phyloP scores from a whole-genome alignment of 192 early-diverging fungal genomes.

The Coemansia sp. region DNA sequence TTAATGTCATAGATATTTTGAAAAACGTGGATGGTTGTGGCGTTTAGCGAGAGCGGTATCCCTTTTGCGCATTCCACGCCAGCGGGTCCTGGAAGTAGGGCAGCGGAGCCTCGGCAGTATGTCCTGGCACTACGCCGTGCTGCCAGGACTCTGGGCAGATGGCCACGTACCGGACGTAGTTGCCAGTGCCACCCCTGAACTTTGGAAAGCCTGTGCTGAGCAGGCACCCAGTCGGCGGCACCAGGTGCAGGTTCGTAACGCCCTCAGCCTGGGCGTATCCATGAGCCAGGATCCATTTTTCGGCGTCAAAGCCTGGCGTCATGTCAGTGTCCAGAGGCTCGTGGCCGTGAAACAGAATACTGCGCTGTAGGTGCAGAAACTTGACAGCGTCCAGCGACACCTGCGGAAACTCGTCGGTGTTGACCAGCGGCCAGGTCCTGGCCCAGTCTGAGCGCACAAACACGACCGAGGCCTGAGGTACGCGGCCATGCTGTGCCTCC shows the following conservation, averaged over 20 bases:
- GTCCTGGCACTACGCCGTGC: constrained; percentile 35
- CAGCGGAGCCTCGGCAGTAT: constrained; percentile 43
- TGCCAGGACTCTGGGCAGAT: constrained; percentile 43
- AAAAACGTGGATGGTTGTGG: too few species aligned
- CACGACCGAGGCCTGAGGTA: constrained; percentile 45
- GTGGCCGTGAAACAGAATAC: constrained; percentile 54
- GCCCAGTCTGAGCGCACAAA: constrained; percentile 58
- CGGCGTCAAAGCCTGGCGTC: constrained; percentile 46
- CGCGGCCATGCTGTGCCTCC: constrained; percentile 36
- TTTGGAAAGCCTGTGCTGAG: constrained; percentile 54
- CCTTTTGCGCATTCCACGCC: constrained; percentile 35
- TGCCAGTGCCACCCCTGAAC: constrained; percentile 50
- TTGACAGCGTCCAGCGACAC: constrained; percentile 44
- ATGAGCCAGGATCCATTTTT: constrained; percentile 44
- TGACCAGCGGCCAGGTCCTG: constrained; percentile 46
- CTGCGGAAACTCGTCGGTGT: constrained; percentile 53
- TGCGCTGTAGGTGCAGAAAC: constrained; percentile 46
- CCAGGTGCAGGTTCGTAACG: constrained; percentile 48
- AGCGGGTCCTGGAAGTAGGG: constrained; percentile 27
- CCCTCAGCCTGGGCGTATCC: constrained; percentile 55
- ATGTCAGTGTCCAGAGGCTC: constrained; percentile 56
- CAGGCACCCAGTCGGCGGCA: constrained; percentile 52
- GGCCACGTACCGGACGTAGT: constrained; percentile 54
- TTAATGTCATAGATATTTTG: too few species aligned
- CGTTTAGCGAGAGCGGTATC: constrained; percentile 23